Evolutionary conservation across 345 rosid genomes (phyloP).

Genomic region (Durio zibethinus): DNA sequence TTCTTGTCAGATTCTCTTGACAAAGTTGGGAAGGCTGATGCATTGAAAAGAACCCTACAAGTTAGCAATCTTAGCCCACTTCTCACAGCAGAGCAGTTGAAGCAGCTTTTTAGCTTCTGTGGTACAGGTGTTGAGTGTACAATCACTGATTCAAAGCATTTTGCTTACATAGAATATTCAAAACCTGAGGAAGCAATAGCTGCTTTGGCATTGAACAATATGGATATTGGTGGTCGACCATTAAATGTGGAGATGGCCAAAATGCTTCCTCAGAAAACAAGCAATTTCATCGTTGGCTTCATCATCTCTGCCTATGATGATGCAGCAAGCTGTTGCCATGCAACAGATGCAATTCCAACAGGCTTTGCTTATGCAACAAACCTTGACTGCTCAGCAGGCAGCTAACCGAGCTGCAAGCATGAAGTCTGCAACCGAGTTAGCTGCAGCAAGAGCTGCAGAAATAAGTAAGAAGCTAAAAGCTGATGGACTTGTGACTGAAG

Average conservation of each 20-base stretch:
- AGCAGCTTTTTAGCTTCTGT: slow-evolving; percentile 86
- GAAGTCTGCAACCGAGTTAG: slow-evolving; percentile 98
- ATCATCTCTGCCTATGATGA: slow-evolving; percentile 90
- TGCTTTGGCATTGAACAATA: slow-evolving; percentile 82
- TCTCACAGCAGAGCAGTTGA: slow-evolving; percentile 86
- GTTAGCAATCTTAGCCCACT: slow-evolving; percentile 96
- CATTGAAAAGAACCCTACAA: slow-evolving; percentile 78
- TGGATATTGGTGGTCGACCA: slow-evolving; percentile 92
- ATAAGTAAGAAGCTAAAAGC: slow-evolving; percentile 84
- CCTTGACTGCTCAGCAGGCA: slow-evolving; percentile 94
- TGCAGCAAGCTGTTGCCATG: slow-evolving; percentile 99
- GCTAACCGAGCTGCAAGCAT: slow-evolving; percentile 90
- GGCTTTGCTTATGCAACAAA: slow-evolving; percentile 95
- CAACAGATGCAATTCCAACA: slow-evolving; percentile 99
- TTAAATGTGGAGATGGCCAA: slow-evolving; percentile 97
- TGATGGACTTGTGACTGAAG: slow-evolving; percentile 68
- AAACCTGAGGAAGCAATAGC: slow-evolving; percentile 91
- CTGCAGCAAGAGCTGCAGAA: slow-evolving; percentile 97
- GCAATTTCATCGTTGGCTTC: slow-evolving; percentile 48
- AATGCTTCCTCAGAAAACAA: slow-evolving; percentile 79
- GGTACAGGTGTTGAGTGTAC: slow-evolving; percentile 82
- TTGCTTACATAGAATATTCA: slow-evolving; percentile 84
- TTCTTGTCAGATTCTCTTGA: slow-evolving; percentile 54
- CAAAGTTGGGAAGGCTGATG: slow-evolving; percentile 52
- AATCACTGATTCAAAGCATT: slow-evolving; percentile 83